Evolutionary conservation across 1,139 yeast species (phyloP), one percentile per base, ranked within the genome.

Genomic region (Protomyces lactucae-debilis): DNA sequence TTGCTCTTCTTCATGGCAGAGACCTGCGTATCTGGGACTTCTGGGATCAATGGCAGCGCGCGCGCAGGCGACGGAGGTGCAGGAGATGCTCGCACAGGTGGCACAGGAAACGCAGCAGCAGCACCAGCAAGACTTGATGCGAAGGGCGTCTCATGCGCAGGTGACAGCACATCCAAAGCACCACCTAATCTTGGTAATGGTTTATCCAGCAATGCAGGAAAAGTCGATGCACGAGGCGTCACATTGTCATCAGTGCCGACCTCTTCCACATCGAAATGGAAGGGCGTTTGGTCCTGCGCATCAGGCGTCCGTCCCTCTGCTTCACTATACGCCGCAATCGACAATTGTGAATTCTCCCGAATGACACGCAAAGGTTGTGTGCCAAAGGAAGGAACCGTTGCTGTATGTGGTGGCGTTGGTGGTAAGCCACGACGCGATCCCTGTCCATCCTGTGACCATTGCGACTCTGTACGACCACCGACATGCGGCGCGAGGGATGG

Each of bases 361-460:
- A 59, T 59, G 36, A 59, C 63, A 18, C 63, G 57, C 40, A 59
- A 14, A 32, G 63, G 63, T 9, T 55, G 57, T 16, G 57, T 52
- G 3, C 63, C 57, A 35, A 59, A 59, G 14, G 52, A 25, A 12
- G 63, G 63, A 23, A 51, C 43, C 35, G 23, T 40, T 35, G 39
- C 46, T 14, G 57, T 36, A 59, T 59, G 63, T 25, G 63, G 63
- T 9, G 63, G 63, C 10, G 63, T 59, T n/a, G 63, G 63, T 12
- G 63, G 63, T 43, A 59, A 40, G 21, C 45, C 51, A 4, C 48
- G 28, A 43, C 48, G 23, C 8, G 8, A 23, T 6, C 48, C 23
- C 10, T 18, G 48, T 37, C 43, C 43, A 6, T 12, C 16, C 43
- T 39, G 43, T 16, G 55, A 51, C 61, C 61, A 57, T 10, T 18